These are phyloP conservation scores for Geotrichum cucujoidarum DNA, from an alignment of 1,139 yeast genomes.

Conservation along the genomic window DNA sequence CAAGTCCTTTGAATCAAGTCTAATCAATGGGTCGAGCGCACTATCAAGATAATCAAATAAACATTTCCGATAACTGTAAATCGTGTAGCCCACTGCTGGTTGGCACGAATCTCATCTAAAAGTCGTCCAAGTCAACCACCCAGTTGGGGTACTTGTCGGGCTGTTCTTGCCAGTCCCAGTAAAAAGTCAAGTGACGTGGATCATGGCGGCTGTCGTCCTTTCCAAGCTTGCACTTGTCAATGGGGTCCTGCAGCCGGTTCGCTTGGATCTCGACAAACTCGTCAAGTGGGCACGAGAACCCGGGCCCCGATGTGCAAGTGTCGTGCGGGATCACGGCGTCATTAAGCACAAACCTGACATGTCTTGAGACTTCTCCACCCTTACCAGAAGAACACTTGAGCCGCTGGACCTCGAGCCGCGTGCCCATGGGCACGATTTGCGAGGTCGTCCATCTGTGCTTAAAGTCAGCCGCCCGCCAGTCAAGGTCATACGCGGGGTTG, in stretches of 20 bases:
- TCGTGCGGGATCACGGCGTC: conserved; percentile 58
- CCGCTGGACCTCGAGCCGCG: conserved; percentile 50
- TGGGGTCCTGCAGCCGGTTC: conserved; percentile 1
- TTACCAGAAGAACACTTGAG: conserved; percentile 36
- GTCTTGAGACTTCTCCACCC: conserved; percentile 28
- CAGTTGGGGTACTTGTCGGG: conserved; percentile 10
- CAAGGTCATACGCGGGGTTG: conserved; percentile 38
- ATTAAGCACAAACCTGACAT: conserved; percentile 51
- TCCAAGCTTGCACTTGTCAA: conserved; percentile 8
- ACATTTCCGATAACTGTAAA: too few species aligned
- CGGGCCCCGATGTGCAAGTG: conserved; percentile 54
- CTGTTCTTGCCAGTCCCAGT: conserved; percentile 18
- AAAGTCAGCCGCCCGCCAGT: conserved; percentile 39
- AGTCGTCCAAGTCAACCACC: conserved; percentile 2
- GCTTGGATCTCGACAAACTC: conserved; percentile 34
- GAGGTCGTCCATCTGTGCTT: conserved; percentile 39
- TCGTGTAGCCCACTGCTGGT: too few species aligned
- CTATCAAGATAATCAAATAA: too few species aligned
- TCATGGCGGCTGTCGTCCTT: neutral
- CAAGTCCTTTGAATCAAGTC: too few species aligned
- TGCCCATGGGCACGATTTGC: conserved; percentile 55
- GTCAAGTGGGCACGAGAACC: conserved; percentile 50
- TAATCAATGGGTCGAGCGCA: too few species aligned
- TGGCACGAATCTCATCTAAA: neutral
- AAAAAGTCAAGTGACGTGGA: conserved; percentile 13